These are phyloP conservation scores for Papiliotrema nemorosa DNA, from an alignment of 1,284 basidiomycete genomes.

Conservation along the genomic window DNA sequence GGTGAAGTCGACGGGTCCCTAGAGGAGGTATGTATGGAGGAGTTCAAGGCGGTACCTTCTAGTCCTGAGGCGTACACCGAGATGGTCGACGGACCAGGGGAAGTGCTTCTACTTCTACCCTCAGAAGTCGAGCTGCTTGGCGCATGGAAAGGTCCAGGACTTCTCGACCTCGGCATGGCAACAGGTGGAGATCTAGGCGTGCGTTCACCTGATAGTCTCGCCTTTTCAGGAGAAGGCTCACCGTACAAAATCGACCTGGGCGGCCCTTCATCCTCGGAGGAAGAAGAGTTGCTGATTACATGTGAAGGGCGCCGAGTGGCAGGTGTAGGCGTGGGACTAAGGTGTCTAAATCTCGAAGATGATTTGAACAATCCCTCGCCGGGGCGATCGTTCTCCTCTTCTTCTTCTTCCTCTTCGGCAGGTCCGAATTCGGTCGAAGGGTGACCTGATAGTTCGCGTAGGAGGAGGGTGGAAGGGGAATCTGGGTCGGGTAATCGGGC, in stretches of 20 bases:
- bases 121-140: conserved; percentile 13
- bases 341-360: conserved; percentile 1
- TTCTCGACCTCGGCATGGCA: neutral
- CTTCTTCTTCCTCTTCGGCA: conserved; percentile 6
- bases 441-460: conserved; percentile 27
- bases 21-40: conserved; percentile 7
- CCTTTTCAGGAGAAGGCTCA: conserved; percentile 1
- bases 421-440: too few species aligned
- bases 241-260: conserved; percentile 34
- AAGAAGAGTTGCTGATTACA: conserved; percentile 12
- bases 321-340: conserved; percentile 17
- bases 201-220: conserved; percentile 6
- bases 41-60: conserved; percentile 10
- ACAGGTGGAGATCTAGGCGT: conserved; percentile 15
- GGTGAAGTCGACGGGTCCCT: conserved; percentile 20
- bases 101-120: conserved; percentile 20
- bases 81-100: conserved; percentile 29
- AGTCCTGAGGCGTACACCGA: conserved; percentile 29
- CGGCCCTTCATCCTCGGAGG: conserved; percentile 31
- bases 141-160: conserved; percentile 5
- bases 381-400: too few species aligned
- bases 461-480: conserved; percentile 37
- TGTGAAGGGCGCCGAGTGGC: conserved; percentile 10
- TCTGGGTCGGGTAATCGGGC: conserved; percentile 53
- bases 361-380: too few species aligned